Conservation (phyloP, 2,329 filamentous ascomycete genomes). For the Xylariaceae sp. region DNA sequence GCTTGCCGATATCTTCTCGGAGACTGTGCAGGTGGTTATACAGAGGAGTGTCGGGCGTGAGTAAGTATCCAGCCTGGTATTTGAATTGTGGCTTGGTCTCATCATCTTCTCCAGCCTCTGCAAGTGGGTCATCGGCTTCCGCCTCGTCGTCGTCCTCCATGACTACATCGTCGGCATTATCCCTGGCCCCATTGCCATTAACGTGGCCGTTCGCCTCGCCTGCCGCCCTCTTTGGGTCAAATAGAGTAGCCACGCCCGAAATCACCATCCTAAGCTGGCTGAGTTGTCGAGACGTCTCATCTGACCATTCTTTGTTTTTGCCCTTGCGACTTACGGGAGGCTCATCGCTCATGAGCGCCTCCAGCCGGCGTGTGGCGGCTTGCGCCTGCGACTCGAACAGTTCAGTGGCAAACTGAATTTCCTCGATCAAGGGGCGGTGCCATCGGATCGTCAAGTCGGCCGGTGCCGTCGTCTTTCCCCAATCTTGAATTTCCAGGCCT, state of each 20-base stretch:
- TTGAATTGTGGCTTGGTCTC: slow-evolving; percentile 82
- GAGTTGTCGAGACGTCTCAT: slow-evolving; percentile 88
- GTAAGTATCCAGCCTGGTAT: slow-evolving; percentile 83
- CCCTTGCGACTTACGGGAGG: slow-evolving; percentile 85
- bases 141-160: slow-evolving; percentile 58
- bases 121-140: slow-evolving; percentile 51
- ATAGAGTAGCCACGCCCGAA: slow-evolving; percentile 84
- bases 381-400: slow-evolving; percentile 82
- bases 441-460: slow-evolving; percentile 80
- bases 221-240: slow-evolving; percentile 74
- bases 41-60: slow-evolving; percentile 58
- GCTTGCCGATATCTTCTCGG: slow-evolving; percentile 74
- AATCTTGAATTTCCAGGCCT: slow-evolving; percentile 75
- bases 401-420: slow-evolving; percentile 85
- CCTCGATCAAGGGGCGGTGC: slow-evolving; percentile 78
- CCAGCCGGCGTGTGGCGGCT: slow-evolving; percentile 71
- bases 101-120: slow-evolving; percentile 71
- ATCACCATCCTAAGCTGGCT: slow-evolving; percentile 85
- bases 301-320: slow-evolving; percentile 98
- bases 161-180: slow-evolving; percentile 38
- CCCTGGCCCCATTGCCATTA: slow-evolving; percentile 38
- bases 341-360: slow-evolving; percentile 75
- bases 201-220: slow-evolving; percentile 41
- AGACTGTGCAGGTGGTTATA: slow-evolving; percentile 79
- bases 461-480: slow-evolving; percentile 77